Percentiles rank a stretch among this genome's conserved stretches.
These are phyloP conservation scores for Chloris gayana DNA, from an alignment of 176 grass and related monocot species.

Conservation along the genomic window DNA sequence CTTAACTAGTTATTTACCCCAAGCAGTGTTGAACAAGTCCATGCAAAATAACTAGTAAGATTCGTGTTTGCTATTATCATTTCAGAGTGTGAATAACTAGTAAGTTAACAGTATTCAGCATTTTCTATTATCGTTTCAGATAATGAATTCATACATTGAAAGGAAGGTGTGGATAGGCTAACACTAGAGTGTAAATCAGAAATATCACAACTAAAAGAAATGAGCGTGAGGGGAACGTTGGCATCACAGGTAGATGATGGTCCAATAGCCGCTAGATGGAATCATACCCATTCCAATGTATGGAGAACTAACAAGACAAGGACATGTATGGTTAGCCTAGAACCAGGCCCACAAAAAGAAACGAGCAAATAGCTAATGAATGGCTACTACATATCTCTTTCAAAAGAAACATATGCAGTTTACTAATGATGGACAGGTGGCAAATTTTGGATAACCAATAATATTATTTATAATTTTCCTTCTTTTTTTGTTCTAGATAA, in stretches of 20 bases:
- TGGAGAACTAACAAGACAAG: conserved; percentile 40
- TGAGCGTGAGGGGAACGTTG: background rate
- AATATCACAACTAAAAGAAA: conserved; percentile 4
- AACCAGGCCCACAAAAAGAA: conserved; percentile 16
- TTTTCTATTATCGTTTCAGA: no score
- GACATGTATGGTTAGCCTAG: conserved; percentile 46
- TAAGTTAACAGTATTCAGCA: no score
- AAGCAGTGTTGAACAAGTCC: background rate
- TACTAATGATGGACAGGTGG: conserved; percentile 40
- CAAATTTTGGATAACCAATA: conserved; percentile 28
- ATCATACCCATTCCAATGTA: conserved; percentile 35
- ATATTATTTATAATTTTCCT: conserved; percentile 19
- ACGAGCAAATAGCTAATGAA: conserved; percentile 31
- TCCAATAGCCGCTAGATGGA: conserved; percentile 35
- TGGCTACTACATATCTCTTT: conserved; percentile 28
- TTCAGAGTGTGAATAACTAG: no score
- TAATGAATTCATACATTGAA: background rate
- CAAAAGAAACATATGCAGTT: conserved; percentile 35
- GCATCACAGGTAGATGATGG: conserved; percentile 46
- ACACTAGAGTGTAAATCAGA: background rate
- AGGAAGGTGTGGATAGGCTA: background rate
- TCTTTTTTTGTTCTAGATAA: conserved; percentile 32
- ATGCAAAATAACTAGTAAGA: conserved; percentile 13
- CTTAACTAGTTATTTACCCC: background rate
- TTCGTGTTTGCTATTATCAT: no score